Evolutionary conservation across 139 green algal species (phyloP).

Genomic region (Haematococcus lacustris): DNA sequence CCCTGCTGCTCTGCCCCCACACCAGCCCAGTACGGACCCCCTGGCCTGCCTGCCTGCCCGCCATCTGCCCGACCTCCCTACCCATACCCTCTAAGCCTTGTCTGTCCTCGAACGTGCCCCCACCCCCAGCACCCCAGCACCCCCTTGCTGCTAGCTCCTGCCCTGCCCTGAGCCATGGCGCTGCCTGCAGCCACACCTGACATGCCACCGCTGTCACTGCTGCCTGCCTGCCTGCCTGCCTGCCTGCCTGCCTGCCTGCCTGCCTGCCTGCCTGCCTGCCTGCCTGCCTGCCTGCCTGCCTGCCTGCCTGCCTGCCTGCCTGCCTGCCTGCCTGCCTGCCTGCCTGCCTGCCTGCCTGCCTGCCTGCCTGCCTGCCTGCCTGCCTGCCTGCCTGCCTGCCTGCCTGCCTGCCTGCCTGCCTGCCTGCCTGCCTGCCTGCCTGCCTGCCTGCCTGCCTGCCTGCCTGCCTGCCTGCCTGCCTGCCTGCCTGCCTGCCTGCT

Average conservation of each 20-base stretch:
- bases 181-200: too few species aligned
- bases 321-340: conserved; percentile 8
- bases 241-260: conserved; percentile 18
- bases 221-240: conserved; percentile 45
- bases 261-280: conserved; percentile 8
- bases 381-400: conserved; percentile 8
- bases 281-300: conserved; percentile 16
- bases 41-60: too few species aligned
- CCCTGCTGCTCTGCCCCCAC: background rate
- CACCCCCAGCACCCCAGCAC: background rate
- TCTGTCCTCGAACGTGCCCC: background rate
- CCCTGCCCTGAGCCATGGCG: too few species aligned
- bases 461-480: conserved; percentile 16
- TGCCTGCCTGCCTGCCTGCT: conserved; percentile 11
- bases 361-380: conserved; percentile 18
- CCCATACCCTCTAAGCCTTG: background rate
- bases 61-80: too few species aligned
- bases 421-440: conserved; percentile 18
- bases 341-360: conserved; percentile 16
- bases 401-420: conserved; percentile 16
- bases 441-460: conserved; percentile 8
- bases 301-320: conserved; percentile 18
- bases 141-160: too few species aligned
- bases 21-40: too few species aligned
- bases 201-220: conserved; percentile 55